phyloP scores from a whole-genome alignment of 75 land plant genomes.

The Ceratopteris richardii region DNA sequence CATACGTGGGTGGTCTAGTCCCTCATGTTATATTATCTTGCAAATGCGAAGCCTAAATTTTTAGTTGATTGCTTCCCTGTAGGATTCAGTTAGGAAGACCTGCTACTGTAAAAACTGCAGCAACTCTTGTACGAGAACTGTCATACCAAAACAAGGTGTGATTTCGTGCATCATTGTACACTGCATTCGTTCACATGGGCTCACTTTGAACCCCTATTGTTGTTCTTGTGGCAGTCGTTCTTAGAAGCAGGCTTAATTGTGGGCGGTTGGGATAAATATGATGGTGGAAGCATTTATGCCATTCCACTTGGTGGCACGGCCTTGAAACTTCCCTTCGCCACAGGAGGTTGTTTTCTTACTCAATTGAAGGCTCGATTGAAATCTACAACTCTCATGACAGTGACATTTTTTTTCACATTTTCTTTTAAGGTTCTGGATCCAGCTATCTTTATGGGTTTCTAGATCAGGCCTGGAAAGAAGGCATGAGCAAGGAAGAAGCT shows the following conservation, averaged over 20 bases:
- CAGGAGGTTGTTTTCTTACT: too few relatives aligned
- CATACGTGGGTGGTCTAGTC: conserved; percentile 65
- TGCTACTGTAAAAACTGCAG: conserved; percentile 91
- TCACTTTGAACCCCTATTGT: background rate
- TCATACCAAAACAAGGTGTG: conserved; percentile 85
- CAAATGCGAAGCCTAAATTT: too few relatives aligned
- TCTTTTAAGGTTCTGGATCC: conserved; percentile 76
- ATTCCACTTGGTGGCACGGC: conserved; percentile 92
- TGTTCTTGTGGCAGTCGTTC: conserved; percentile 44
- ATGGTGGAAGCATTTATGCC: conserved; percentile 80
- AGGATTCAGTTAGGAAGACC: conserved; percentile 93
- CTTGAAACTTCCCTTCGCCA: conserved; percentile 75
- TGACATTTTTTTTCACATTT: background rate
- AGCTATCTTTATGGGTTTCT: conserved; percentile 91
- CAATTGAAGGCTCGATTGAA: background rate
- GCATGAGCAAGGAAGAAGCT: conserved; percentile 89
- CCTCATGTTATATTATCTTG: background rate
- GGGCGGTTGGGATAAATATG: conserved; percentile 98
- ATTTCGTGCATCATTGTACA: background rate
- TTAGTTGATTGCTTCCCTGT: conserved; percentile 1
- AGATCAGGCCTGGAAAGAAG: conserved; percentile 94
- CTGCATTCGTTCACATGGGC: background rate
- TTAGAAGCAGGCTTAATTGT: conserved; percentile 82
- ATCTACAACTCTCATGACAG: too few relatives aligned
- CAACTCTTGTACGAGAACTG: conserved; percentile 57